These are phyloP conservation scores for Diaporthe caulivora DNA, from an alignment of 2,329 filamentous ascomycete genomes.

Conservation along the genomic window DNA sequence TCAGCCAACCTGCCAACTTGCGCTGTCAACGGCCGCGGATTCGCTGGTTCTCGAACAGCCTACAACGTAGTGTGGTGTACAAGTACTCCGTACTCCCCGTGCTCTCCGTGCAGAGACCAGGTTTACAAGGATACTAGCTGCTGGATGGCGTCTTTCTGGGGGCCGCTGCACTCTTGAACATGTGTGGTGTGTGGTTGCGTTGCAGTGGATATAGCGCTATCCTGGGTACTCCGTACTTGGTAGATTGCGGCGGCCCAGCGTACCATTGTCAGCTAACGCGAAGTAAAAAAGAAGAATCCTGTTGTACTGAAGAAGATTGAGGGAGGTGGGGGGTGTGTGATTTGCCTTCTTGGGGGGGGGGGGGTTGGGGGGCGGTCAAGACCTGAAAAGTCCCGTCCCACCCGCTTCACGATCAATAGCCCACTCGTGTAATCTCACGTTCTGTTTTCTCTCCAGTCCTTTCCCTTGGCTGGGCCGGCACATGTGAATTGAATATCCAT, in stretches of 20 bases:
- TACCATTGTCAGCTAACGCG: slow-evolving; percentile 23
- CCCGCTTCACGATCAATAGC: slow-evolving; percentile 25
- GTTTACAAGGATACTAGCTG: background rate
- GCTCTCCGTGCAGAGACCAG: background rate
- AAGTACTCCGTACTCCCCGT: too few relatives aligned
- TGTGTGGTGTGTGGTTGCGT: slow-evolving; percentile 31
- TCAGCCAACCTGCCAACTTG: background rate
- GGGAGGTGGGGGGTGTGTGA: background rate
- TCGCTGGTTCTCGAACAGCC: background rate
- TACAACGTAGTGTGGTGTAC: background rate
- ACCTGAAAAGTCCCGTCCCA: slow-evolving; percentile 29
- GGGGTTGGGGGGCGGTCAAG: slow-evolving; percentile 26
- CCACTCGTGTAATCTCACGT: slow-evolving; percentile 22
- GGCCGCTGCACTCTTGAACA: slow-evolving; percentile 2
- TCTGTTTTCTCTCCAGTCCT: slow-evolving; percentile 9
- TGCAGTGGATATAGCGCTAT: slow-evolving; percentile 29
- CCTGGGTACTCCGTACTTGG: slow-evolving; percentile 26
- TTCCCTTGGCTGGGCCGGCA: slow-evolving; percentile 24
- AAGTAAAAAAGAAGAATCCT: slow-evolving; percentile 18
- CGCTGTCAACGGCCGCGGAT: slow-evolving; percentile 3
- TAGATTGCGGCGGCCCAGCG: slow-evolving; percentile 20
- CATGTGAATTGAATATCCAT: slow-evolving; percentile 28
- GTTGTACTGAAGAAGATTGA: background rate
- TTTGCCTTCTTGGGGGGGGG: background rate
- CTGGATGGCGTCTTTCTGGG: slow-evolving; percentile 2